Base-by-base conservation (phyloP, 345 rosid genomes). In the Pistacia atlantica region DNA sequence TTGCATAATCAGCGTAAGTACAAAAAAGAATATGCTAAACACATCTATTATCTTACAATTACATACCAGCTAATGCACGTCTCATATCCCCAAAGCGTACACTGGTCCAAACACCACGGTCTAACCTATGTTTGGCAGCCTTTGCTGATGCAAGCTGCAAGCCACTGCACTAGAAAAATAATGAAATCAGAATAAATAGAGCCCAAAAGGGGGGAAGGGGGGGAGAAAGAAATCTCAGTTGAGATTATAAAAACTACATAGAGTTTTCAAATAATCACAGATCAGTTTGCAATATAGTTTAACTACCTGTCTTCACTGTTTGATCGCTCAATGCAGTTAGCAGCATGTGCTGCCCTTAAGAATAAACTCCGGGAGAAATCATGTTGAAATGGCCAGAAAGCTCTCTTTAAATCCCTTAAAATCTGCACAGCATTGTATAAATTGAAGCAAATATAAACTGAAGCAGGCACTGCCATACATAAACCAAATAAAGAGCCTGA, bases 301-400 rank as follows among this genome's bases (percentile, higher is more conserved):
- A 45, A 60, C 57, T 66, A 89, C 94, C 92, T 86, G 64, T 83
- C 84, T 69, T 83, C 86, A 56, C 69, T 59, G 66, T 66, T 79
- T 20, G 75, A 80, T 83, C 63, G 79, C 73, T 85, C 90, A 25
- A 71, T 33, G 70, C 81, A 84, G 68, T 83, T 84, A 59, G 90
- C 89, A 68, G 90, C 91, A 73, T 77, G 69, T 51, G 90, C 94
- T 18, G 90, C 94, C 67, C 85, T 82, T 55, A 87, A 79, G 76
- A 90, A 90, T 79, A 87, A 81, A 78, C 91, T 90, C 71, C 73
- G 75, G n/a, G 81, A 58, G 25, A 37, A 72, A 79, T 83, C 88
- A 76, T 80, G 76, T 74, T 85, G 88, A 86, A 89, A 90, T 69
- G 95, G 95, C 95, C 92, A 90, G 80, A 90, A 89, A 75, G 87